phyloP scores from a whole-genome alignment of 345 rosid genomes.

The Citrus cavaleriei region DNA sequence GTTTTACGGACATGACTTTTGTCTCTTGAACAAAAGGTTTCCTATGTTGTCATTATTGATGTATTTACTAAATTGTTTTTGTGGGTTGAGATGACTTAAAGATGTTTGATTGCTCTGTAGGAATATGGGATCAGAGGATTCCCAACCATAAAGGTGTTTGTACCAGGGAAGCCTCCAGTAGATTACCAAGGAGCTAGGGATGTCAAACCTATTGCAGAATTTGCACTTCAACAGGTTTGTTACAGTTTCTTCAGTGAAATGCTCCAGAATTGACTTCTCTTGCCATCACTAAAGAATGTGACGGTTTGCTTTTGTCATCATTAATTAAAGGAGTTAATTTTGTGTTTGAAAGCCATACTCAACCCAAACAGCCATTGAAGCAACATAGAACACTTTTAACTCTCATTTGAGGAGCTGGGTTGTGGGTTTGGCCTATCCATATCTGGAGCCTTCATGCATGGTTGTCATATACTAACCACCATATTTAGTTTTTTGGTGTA shows the following conservation, averaged over 20 bases:
- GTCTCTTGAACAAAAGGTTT: not conserved
- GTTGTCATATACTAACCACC: not conserved
- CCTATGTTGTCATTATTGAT: not conserved
- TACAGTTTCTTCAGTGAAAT: conserved; percentile 9
- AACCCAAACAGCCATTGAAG: not conserved
- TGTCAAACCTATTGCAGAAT: conserved; percentile 74
- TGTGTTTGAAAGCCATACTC: not conserved
- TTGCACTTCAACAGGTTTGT: conserved; percentile 66
- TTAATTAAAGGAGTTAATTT: not conserved
- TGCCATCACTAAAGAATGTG: not conserved
- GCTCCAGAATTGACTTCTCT: not conserved
- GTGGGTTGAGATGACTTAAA: not conserved
- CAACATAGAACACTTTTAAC: not conserved
- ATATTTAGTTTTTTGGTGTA: not conserved
- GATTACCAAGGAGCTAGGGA: conserved; percentile 98
- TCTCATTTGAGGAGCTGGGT: not conserved
- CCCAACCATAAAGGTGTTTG: conserved; percentile 89
- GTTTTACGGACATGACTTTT: not conserved
- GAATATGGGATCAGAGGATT: conserved; percentile 90
- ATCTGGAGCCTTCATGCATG: not conserved
- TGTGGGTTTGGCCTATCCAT: not conserved
- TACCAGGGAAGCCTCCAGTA: conserved; percentile 78
- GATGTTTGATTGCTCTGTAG: conserved; percentile 32
- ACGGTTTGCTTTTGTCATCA: not conserved
- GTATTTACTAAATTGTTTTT: not conserved